Percentiles rank a stretch among this genome's conserved stretches.
Conservation (phyloP, 2,329 filamentous ascomycete species). For the Beauveria australis region DNA sequence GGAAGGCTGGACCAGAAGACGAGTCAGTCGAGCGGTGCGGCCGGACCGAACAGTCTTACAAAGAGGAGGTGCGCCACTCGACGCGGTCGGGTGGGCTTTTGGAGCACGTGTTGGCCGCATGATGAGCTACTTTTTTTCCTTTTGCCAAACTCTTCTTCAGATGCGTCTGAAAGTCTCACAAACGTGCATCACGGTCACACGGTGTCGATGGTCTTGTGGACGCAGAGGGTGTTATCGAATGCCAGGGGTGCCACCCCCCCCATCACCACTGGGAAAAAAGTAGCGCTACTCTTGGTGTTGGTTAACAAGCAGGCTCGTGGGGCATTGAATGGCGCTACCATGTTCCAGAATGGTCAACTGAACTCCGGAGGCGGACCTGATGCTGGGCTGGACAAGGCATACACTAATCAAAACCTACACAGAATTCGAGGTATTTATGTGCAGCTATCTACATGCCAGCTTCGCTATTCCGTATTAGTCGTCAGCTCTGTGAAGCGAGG, state of each 20-base stretch:
- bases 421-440: no score
- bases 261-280: not conserved
- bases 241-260: not conserved
- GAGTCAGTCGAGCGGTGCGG: not conserved
- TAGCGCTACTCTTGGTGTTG: not conserved
- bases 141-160: not conserved
- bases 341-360: no score
- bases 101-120: not conserved
- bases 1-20: not conserved
- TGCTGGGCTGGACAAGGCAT: no score
- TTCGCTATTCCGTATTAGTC: no score
- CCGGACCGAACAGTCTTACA: slow-evolving; percentile 1
- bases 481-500: no score
- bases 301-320: no score
- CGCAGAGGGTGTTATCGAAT: not conserved
- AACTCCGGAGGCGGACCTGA: no score
- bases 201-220: not conserved
- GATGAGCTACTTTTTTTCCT: not conserved
- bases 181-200: not conserved
- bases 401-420: no score
- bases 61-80: slow-evolving; percentile 2
- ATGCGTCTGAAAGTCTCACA: not conserved
- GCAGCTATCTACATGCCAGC: no score
- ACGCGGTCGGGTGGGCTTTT: not conserved
- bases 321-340: no score